phyloP scores from a whole-genome alignment of 2,329 filamentous ascomycete genomes.

The Penicillium verrucosum region DNA sequence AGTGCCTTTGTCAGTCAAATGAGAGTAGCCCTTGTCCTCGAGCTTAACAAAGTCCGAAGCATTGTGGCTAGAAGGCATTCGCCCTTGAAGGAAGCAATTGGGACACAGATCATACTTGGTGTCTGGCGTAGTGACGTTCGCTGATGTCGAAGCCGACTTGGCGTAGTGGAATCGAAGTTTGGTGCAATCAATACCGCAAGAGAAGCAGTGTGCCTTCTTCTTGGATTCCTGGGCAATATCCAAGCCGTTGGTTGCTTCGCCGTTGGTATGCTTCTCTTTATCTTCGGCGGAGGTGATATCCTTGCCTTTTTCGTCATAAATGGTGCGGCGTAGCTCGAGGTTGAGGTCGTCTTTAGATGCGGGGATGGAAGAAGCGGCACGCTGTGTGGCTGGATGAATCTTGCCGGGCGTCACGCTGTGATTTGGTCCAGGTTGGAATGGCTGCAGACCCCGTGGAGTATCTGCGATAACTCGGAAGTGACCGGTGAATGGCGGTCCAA shows the following conservation, averaged over 20 bases:
- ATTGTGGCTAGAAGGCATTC: slow-evolving; percentile 75
- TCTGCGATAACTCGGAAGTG: slow-evolving; percentile 97
- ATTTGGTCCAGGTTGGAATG: slow-evolving; percentile 87
- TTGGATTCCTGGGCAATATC: slow-evolving; percentile 61
- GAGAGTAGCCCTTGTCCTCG: slow-evolving; percentile 80
- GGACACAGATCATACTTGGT: slow-evolving; percentile 86
- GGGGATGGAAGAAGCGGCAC: slow-evolving; percentile 62
- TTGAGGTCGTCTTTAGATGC: slow-evolving; percentile 77
- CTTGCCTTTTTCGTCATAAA: slow-evolving; percentile 90
- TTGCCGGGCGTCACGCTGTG: slow-evolving; percentile 63
- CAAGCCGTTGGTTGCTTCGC: slow-evolving; percentile 67
- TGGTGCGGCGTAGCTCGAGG: slow-evolving; percentile 88
- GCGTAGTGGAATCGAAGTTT: slow-evolving; percentile 66
- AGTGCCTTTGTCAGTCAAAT: slow-evolving; percentile 75
- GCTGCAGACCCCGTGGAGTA: slow-evolving; percentile 88
- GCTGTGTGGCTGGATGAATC: slow-evolving; percentile 66
- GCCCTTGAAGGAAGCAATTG: slow-evolving; percentile 80
- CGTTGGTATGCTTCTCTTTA: slow-evolving; percentile 66
- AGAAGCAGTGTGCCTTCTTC: slow-evolving; percentile 75
- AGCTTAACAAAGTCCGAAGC: slow-evolving; percentile 81
- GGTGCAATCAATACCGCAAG: slow-evolving; percentile 88
- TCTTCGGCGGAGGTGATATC: slow-evolving; percentile 69
- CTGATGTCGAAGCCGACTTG: slow-evolving; percentile 58
- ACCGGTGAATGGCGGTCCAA: slow-evolving; percentile 93
- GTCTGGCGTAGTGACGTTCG: slow-evolving; percentile 54